phyloP scores from a whole-genome alignment of 192 early-diverging fungal species.

The Phlyctochytrium arcticum region DNA sequence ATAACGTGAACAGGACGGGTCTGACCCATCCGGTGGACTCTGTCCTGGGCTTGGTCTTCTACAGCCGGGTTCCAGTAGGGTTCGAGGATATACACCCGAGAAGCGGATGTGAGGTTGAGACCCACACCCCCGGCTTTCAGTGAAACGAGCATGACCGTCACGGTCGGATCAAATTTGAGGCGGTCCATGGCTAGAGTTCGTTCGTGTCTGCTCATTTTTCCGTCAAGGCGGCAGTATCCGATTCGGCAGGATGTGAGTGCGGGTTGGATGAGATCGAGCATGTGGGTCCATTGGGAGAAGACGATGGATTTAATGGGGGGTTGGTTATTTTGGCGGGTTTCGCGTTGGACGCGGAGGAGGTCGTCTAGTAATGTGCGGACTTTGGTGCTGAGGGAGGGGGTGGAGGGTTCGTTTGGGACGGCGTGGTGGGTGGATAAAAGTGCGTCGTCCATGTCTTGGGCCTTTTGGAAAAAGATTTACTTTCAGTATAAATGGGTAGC shows the following conservation, averaged over 20 bases:
- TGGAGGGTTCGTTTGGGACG: neutral
- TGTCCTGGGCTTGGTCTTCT: conserved; percentile 57
- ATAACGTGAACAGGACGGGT: conserved; percentile 41
- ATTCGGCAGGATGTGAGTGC: conserved; percentile 29
- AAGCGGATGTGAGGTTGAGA: conserved; percentile 50
- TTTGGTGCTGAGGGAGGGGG: conserved; percentile 35
- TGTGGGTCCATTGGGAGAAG: conserved; percentile 89
- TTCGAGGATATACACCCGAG: conserved; percentile 49
- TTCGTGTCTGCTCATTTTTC: conserved; percentile 49
- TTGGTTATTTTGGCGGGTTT: conserved; percentile 10
- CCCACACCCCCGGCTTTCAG: conserved; percentile 62
- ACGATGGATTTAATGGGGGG: conserved; percentile 70
- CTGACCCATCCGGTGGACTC: conserved; percentile 59
- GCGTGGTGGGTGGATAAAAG: neutral
- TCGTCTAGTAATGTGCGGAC: conserved; percentile 36
- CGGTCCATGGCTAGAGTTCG: conserved; percentile 51
- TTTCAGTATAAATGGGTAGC: too few relatives aligned
- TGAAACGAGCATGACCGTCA: conserved; percentile 50
- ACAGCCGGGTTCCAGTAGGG: conserved; percentile 65
- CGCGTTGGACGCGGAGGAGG: conserved; percentile 17
- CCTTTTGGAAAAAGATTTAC: too few relatives aligned
- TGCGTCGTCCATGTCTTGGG: conserved; percentile 6
- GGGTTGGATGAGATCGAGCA: conserved; percentile 37
- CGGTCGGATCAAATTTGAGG: conserved; percentile 53
- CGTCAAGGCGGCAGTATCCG: conserved; percentile 42